These are phyloP conservation scores for Coprinellus micaceus DNA, from an alignment of 768 basidiomycete genomes.

Conservation along the genomic window DNA sequence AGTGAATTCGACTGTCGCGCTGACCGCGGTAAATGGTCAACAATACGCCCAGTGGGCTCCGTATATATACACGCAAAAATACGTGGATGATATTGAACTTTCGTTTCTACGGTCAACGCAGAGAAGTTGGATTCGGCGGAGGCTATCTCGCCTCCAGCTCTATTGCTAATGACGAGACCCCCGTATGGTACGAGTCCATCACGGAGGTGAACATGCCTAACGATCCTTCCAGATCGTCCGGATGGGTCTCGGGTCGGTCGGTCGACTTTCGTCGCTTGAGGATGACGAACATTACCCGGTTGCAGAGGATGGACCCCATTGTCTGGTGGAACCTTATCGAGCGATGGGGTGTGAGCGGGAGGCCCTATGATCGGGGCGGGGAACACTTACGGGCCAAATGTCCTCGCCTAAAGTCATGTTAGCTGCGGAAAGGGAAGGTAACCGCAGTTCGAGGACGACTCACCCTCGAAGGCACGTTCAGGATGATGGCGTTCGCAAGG, in stretches of 20 bases:
- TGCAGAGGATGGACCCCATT: constrained; percentile 5
- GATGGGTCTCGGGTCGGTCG: neutral
- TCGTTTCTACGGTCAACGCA: no score
- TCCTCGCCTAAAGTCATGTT: neutral
- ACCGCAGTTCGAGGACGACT: neutral
- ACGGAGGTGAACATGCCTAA: no score
- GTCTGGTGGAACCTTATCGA: neutral
- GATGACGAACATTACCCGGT: constrained; percentile 9
- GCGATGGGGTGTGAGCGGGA: neutral
- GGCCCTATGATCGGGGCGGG: no score
- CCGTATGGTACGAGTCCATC: no score
- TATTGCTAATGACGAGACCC: neutral
- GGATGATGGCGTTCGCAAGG: neutral
- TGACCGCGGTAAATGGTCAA: no score
- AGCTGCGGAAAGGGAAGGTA: neutral
- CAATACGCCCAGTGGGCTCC: no score
- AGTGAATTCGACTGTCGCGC: no score
- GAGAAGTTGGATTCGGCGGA: no score
- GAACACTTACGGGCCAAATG: neutral
- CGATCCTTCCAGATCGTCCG: no score
- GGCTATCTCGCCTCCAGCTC: neutral
- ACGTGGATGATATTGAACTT: no score
- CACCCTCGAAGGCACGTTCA: neutral
- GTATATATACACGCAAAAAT: no score
- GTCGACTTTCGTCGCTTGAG: constrained; percentile 1